Evolutionary conservation across 257 asterid species (phyloP).

Genomic region (Gentiana dahurica): DNA sequence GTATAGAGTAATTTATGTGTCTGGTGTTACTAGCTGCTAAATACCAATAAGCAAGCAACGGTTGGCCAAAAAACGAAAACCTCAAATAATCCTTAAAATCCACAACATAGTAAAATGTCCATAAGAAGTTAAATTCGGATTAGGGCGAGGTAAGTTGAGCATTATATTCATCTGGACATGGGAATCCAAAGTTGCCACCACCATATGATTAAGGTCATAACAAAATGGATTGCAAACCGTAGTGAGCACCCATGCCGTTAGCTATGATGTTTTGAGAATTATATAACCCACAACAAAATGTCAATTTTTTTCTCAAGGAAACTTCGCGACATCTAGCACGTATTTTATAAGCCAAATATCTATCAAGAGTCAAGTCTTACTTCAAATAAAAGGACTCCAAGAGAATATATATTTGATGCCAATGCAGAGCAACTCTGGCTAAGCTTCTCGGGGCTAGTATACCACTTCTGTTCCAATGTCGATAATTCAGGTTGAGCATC

Average conservation of each 20-base stretch:
- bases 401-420: constrained; percentile 72
- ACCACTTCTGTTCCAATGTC: constrained; percentile 70
- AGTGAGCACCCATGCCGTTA: neutral
- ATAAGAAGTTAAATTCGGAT: too few species aligned
- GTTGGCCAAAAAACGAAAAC: neutral
- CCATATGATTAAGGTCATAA: neutral
- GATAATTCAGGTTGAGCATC: constrained; percentile 25
- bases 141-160: too few species aligned
- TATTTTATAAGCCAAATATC: neutral
- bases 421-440: constrained; percentile 39
- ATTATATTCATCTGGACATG: neutral
- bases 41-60: neutral
- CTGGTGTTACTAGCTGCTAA: neutral
- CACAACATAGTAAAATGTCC: neutral
- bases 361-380: constrained; percentile 33
- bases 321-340: too few species aligned
- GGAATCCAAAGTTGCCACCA: neutral
- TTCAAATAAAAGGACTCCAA: constrained; percentile 95
- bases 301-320: neutral
- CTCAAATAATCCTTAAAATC: neutral
- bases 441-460: constrained; percentile 68
- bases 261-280: neutral
- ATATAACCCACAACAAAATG: neutral
- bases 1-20: neutral
- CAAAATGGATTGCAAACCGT: neutral